Evolutionary conservation across 179 eudicot genomes (phyloP), one percentile per base, ranked within the genome.

Genomic region (Monotropa hypopitys): DNA sequence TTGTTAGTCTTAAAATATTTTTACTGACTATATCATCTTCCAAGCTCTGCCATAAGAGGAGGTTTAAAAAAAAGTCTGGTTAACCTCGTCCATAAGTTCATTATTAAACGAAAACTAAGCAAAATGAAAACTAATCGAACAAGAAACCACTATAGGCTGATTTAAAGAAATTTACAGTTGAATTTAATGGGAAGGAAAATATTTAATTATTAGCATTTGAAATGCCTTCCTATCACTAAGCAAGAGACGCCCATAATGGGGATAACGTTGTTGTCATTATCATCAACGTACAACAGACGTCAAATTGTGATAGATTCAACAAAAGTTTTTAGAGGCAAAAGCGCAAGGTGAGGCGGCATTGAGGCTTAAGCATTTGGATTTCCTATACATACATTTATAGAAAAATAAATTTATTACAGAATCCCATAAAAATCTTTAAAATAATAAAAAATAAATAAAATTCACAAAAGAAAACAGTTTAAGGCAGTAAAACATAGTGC

Each of bases 11-110:
- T 81, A 92, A 80, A 81, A 92, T 87, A 70, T 86, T 88, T 78
- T 84, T 85, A 75, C 97, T 90, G 72, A 94, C 97, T 79, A 92
- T 86, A 79, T 94, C 93, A 81, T 94, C 98, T 87, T 92, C 98
- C 86, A 94, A 88, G 86, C 98, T 94, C 98, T 94, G 84, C 76
- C 75, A 78, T 53, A 79, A 38, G 10, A 45, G 75, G 65, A 26
- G 53, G 43, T 42, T 73, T 33, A 33, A 11, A 38, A 80, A 33
- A 50, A 45, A 35, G 56, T n/a, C n/a, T n/a, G 43, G 20, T 70
- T n/a, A 23, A 4, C 30, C 65, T 9, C 2, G 33, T 23, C 65
- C 65, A 11, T 11, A 61, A 61, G 67, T 11, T 61, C 38, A 61
- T 61, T 38, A 30, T 7, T 46, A 74, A 28, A 28, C 7, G 5